Evolutionary conservation across 1,139 yeast genomes (phyloP).

Genomic region (Chernovozyma sophiae-reginae): DNA sequence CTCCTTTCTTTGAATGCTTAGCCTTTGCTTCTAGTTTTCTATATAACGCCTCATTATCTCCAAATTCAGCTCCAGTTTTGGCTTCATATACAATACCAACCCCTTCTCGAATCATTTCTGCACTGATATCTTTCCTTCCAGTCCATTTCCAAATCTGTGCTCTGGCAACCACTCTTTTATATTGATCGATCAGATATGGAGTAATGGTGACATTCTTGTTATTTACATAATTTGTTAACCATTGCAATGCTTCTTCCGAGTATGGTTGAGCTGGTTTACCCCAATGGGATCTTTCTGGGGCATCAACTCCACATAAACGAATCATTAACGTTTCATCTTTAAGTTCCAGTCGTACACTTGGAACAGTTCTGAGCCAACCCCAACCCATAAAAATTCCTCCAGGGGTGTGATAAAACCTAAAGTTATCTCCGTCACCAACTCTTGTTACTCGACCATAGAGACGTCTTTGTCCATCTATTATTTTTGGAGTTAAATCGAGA

Average conservation of each 20-base stretch:
- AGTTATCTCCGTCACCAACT: conserved; percentile 97
- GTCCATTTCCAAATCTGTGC: conserved; percentile 72
- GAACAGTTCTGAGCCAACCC: conserved; percentile 77
- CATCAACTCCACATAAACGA: conserved; percentile 92
- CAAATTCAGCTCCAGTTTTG: conserved; percentile 78
- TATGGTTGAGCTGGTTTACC: conserved; percentile 92
- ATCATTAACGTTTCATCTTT: conserved; percentile 62
- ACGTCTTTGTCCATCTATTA: conserved; percentile 26
- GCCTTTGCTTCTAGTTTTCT: conserved; percentile 58
- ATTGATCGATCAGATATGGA: conserved; percentile 83
- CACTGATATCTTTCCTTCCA: conserved; percentile 75
- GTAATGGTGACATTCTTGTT: conserved; percentile 68
- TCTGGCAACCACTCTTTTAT: conserved; percentile 81
- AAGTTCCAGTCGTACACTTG: conserved; percentile 37
- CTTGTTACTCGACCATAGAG: conserved; percentile 81
- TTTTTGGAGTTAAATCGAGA: conserved; percentile 37
- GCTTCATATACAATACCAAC: conserved; percentile 87
- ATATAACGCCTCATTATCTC: conserved; percentile 63
- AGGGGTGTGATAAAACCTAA: conserved; percentile 88
- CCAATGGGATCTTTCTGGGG: conserved; percentile 93
- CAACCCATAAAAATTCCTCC: conserved; percentile 88
- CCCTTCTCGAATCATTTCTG: conserved; percentile 81
- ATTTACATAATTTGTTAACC: conserved; percentile 64
- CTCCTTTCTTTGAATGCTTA: conserved; percentile 52
- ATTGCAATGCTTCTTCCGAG: conserved; percentile 75